Conservation (phyloP, 441 rosid genomes). For the Euphorbia corollata region DNA sequence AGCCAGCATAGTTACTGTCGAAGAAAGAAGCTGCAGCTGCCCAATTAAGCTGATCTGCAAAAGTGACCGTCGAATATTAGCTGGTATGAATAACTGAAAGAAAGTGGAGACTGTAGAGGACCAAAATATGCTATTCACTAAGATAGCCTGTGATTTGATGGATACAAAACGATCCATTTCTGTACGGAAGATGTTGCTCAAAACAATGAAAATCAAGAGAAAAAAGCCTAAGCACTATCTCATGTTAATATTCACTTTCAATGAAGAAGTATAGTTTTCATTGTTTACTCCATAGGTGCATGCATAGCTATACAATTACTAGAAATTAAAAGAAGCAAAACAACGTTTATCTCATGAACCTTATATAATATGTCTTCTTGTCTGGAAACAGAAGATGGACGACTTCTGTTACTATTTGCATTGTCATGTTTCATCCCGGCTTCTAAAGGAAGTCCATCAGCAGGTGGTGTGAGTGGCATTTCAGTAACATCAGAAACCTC, state of each 20-base stretch:
- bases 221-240: constrained; percentile 14
- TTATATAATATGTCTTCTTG: constrained; percentile 49
- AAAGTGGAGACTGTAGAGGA: constrained; percentile 17
- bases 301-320: not conserved
- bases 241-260: constrained; percentile 14
- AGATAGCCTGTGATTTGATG: not conserved
- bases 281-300: not conserved
- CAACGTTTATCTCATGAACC: constrained; percentile 29
- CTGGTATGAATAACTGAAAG: constrained; percentile 18
- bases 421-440: constrained; percentile 30
- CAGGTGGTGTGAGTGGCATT: constrained; percentile 24
- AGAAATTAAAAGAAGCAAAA: constrained; percentile 9
- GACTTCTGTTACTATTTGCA: constrained; percentile 34
- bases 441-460: constrained; percentile 31
- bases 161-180: constrained; percentile 17
- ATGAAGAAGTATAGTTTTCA: constrained; percentile 14
- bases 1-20: constrained; percentile 84
- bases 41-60: constrained; percentile 79
- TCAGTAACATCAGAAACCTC: constrained; percentile 29
- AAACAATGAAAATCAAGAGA: constrained; percentile 14
- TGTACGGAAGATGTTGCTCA: constrained; percentile 14
- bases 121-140: constrained; percentile 17
- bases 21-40: constrained; percentile 94
- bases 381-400: constrained; percentile 26
- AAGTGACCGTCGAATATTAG: constrained; percentile 22